Evolutionary conservation across 2,329 filamentous ascomycete species (phyloP), one percentile per base, ranked within the genome.

Genomic region (Teratosphaeria viscida): DNA sequence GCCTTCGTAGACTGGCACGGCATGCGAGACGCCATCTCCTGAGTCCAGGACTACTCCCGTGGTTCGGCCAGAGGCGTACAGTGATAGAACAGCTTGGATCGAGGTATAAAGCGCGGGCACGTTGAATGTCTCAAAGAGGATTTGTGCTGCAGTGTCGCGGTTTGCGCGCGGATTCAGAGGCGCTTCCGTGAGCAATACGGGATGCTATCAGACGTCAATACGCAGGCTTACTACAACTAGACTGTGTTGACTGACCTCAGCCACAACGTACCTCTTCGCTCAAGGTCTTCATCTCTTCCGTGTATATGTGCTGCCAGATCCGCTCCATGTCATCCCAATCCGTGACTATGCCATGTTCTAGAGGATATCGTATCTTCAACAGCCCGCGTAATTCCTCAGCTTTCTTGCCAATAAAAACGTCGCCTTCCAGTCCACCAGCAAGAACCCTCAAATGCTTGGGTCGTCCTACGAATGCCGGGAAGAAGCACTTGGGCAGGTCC

Each of bases 301-400:
- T 89, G 74, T 97, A 99, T 57, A 99, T 91, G 72, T 95, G 94
- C 70, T 95, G 89, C 94, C 94, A 99, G 77, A 99, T 99, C 78
- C 90, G 86, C 80, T 99, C 94, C 94, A 99, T 99, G 72, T 99
- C 94, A 73, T 97, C 94, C 94, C 94, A 99, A 76, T 99, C 91
- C 67, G 94, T 99, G 64, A 99, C 94, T 70, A 99, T 95, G 68
- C 94, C 94, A 74, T 99, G 94, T 78, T 97, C 94, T 59, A 99
- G 79, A 53, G 94, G 94, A 73, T 97, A 97, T 65, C 86, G 83
- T 69, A 99, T 96, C 82, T 97, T 99, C 68, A 99, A 82, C 62
- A 99, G 79, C 2, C 94, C 94, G 70, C 92, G 85, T 70, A 96
- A 81, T 72, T 97, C 92, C 68, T 91, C 89, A 61, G 92, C 92